phyloP scores from a whole-genome alignment of 2,329 filamentous ascomycete genomes.

The Blastomyces emzantsi region DNA sequence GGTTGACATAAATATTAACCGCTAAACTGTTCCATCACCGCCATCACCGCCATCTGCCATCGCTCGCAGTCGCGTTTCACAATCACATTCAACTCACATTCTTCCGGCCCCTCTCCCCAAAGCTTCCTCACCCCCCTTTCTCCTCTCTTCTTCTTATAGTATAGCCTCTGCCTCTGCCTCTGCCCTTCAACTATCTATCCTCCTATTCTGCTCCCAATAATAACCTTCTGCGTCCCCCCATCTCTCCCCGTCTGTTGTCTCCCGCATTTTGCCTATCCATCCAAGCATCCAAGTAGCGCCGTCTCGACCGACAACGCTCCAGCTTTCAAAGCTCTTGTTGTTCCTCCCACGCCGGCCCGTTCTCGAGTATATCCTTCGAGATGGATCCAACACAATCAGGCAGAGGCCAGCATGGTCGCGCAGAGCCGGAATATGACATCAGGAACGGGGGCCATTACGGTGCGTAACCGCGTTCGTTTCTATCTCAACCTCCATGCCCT shows the following conservation, averaged over 20 bases:
- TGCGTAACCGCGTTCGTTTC: constrained; percentile 34
- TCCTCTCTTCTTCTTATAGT: background rate
- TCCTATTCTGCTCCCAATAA: background rate
- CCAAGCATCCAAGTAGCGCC: background rate
- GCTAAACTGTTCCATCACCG: background rate
- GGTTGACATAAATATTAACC: too few relatives aligned
- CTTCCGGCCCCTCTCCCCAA: background rate
- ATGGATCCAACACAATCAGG: constrained; percentile 14
- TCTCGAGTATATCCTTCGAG: background rate
- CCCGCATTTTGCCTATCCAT: background rate
- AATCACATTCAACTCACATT: background rate
- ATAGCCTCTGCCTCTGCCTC: background rate
- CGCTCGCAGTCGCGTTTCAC: background rate
- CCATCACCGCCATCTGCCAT: background rate
- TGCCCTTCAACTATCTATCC: background rate
- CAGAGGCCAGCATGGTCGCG: constrained; percentile 11
- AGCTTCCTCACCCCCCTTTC: background rate
- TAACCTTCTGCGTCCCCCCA: background rate
- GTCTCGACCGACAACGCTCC: background rate
- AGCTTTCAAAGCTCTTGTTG: background rate
- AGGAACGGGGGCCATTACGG: constrained; percentile 69
- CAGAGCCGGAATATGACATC: constrained; percentile 61
- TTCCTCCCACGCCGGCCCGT: background rate
- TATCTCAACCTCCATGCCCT: background rate
- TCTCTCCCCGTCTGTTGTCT: too few relatives aligned